Conservation (phyloP, 768 basidiomycete genomes). For the Agaricus blazei region DNA sequence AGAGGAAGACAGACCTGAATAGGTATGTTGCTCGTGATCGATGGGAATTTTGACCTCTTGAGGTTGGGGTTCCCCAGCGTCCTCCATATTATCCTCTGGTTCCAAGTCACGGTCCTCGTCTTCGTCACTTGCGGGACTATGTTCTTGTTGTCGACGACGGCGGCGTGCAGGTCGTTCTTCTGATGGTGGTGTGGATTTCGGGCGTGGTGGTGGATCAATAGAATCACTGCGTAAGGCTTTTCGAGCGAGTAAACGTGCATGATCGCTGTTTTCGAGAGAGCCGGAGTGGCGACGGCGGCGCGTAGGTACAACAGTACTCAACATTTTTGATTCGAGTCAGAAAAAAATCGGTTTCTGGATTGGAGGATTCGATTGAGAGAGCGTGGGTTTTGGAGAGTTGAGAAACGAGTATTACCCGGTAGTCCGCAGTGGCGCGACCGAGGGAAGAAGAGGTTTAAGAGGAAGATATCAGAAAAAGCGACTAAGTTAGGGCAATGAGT, state of each 20-base stretch:
- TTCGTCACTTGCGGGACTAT: slow-evolving; percentile 32
- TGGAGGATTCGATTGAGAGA: too few relatives aligned
- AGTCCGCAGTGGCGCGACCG: too few relatives aligned
- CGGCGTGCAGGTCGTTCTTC: slow-evolving; percentile 51
- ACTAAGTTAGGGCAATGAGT: too few relatives aligned
- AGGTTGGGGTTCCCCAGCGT: slow-evolving; percentile 1
- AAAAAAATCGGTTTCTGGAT: not conserved
- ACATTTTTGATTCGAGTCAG: not conserved
- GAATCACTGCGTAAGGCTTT: slow-evolving; percentile 8
- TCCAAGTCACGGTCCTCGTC: slow-evolving; percentile 22
- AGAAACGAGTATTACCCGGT: too few relatives aligned
- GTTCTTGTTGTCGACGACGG: slow-evolving; percentile 28
- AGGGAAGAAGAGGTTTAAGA: too few relatives aligned
- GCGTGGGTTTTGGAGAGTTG: too few relatives aligned
- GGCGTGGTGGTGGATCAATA: slow-evolving; percentile 55
- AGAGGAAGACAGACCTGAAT: slow-evolving; percentile 16
- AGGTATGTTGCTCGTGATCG: slow-evolving; percentile 20
- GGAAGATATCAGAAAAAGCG: too few relatives aligned
- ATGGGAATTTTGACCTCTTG: slow-evolving; percentile 2
- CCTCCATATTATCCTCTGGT: slow-evolving; percentile 18
- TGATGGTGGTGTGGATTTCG: slow-evolving; percentile 58
- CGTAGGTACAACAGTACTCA: slow-evolving; percentile 25
- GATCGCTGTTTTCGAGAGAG: slow-evolving; percentile 35
- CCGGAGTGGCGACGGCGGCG: slow-evolving; percentile 65
- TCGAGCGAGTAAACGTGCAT: slow-evolving; percentile 12